Evolutionary conservation across 768 basidiomycete species (phyloP).

Genomic region (Flagelloscypha sp.): DNA sequence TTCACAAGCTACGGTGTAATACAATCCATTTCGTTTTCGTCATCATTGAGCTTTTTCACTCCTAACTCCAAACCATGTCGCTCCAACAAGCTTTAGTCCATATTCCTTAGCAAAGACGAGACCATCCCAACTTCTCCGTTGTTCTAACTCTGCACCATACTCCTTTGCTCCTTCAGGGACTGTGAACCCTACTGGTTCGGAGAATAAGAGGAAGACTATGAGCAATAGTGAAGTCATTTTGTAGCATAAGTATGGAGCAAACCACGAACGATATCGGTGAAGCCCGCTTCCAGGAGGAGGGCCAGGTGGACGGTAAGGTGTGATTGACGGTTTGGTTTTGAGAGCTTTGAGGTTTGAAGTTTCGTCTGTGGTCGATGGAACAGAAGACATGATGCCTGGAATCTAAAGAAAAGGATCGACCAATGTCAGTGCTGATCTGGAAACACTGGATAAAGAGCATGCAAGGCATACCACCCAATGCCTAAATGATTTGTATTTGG

Average conservation of each 20-base stretch:
- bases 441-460: not conserved
- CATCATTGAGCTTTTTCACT: too few species aligned
- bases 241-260: slow-evolving; percentile 5
- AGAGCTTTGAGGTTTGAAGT: slow-evolving; percentile 27
- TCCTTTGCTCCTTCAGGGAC: slow-evolving; percentile 41
- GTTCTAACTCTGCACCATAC: slow-evolving; percentile 31
- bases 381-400: slow-evolving; percentile 27
- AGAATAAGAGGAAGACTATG: slow-evolving; percentile 49
- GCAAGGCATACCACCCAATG: slow-evolving; percentile 45
- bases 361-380: slow-evolving; percentile 11
- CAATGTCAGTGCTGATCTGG: too few species aligned
- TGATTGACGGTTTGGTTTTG: slow-evolving; percentile 37
- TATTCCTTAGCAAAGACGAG: slow-evolving; percentile 41
- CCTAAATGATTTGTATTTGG: slow-evolving; percentile 43
- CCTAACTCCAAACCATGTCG: slow-evolving; percentile 20
- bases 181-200: slow-evolving; percentile 40
- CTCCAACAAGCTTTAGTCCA: slow-evolving; percentile 49
- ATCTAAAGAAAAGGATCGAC: slow-evolving; percentile 21
- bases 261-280: slow-evolving; percentile 49
- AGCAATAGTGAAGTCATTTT: not conserved
- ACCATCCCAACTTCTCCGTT: slow-evolving; percentile 50
- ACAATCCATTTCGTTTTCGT: too few species aligned
- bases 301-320: slow-evolving; percentile 50
- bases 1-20: too few species aligned
- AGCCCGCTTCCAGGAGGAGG: slow-evolving; percentile 45